Evolutionary conservation across 2,329 filamentous ascomycete species (phyloP).

Genomic region (Didymella exigua): DNA sequence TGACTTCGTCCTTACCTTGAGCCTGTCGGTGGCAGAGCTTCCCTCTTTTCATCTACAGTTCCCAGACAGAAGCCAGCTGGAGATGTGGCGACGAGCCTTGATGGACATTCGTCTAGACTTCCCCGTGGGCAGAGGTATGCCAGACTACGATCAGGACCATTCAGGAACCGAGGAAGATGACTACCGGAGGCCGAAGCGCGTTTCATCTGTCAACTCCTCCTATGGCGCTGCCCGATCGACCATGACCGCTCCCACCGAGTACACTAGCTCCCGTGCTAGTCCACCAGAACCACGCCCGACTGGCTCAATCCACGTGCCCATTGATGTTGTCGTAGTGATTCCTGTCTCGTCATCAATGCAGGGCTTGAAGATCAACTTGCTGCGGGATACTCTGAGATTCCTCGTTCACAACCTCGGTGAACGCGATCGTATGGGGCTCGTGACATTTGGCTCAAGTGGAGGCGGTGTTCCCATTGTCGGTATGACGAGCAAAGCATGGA

Average conservation of each 20-base stretch:
- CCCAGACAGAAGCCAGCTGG: constrained; percentile 79
- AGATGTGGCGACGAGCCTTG: constrained; percentile 87
- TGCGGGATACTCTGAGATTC: constrained; percentile 90
- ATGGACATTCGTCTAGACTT: constrained; percentile 80
- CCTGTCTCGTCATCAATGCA: constrained; percentile 99
- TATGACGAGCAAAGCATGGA: constrained; percentile 96
- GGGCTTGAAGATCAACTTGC: constrained; percentile 94
- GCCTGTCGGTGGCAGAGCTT: constrained; percentile 86
- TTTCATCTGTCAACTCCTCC: constrained; percentile 82
- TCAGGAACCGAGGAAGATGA: constrained; percentile 92
- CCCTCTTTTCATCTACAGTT: constrained; percentile 95
- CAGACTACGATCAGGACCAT: constrained; percentile 77
- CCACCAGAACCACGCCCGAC: constrained; percentile 52
- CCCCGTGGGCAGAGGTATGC: constrained; percentile 60
- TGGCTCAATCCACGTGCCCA: constrained; percentile 78
- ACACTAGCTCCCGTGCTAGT: constrained; percentile 69
- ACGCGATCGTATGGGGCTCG: constrained; percentile 92
- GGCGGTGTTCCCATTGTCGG: constrained; percentile 95
- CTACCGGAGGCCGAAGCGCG: constrained; percentile 70
- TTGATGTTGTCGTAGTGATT: constrained; percentile 95
- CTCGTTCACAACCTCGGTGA: constrained; percentile 89
- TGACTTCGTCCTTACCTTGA: constrained; percentile 84
- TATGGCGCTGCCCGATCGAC: constrained; percentile 83
- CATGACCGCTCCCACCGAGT: constrained; percentile 89
- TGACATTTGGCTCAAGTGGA: constrained; percentile 93